These are phyloP conservation scores for Chalara sp. DNA, from an alignment of 2,329 filamentous ascomycete genomes.

Conservation along the genomic window DNA sequence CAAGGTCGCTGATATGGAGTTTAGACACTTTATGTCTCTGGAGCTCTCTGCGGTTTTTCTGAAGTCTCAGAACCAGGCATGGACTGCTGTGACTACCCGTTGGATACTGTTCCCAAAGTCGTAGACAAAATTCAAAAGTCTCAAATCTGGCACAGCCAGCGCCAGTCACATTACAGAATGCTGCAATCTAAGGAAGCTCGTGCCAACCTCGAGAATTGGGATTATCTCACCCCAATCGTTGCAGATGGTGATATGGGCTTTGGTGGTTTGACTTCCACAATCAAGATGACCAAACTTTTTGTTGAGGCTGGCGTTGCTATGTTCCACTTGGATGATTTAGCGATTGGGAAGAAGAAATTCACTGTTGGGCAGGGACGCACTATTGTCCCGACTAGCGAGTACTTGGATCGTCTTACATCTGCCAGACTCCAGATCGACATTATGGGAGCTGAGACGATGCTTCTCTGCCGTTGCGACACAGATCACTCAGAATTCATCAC, in stretches of 20 bases:
- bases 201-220: slow-evolving; percentile 29
- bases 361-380: slow-evolving; percentile 34
- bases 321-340: slow-evolving; percentile 37
- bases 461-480: slow-evolving; percentile 32
- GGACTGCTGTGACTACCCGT: slow-evolving; percentile 36
- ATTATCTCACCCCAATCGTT: slow-evolving; percentile 34
- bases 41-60: slow-evolving; percentile 32
- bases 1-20: no score
- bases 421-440: slow-evolving; percentile 34
- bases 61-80: slow-evolving; percentile 31
- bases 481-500: slow-evolving; percentile 34
- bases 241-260: slow-evolving; percentile 39
- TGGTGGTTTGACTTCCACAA: slow-evolving; percentile 31
- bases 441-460: slow-evolving; percentile 33
- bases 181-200: slow-evolving; percentile 25
- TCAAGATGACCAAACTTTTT: slow-evolving; percentile 35
- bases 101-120: slow-evolving; percentile 35
- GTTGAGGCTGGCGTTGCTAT: slow-evolving; percentile 37
- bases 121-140: slow-evolving; percentile 34
- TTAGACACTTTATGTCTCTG: slow-evolving; percentile 33
- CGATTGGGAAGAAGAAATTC: slow-evolving; percentile 37
- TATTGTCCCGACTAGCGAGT: slow-evolving; percentile 33
- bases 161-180: slow-evolving; percentile 32
- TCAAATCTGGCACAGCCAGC: slow-evolving; percentile 34
- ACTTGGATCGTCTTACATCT: slow-evolving; percentile 29